These are phyloP conservation scores for Eutrema japonicum DNA, from an alignment of 345 rosid species.

Conservation along the genomic window DNA sequence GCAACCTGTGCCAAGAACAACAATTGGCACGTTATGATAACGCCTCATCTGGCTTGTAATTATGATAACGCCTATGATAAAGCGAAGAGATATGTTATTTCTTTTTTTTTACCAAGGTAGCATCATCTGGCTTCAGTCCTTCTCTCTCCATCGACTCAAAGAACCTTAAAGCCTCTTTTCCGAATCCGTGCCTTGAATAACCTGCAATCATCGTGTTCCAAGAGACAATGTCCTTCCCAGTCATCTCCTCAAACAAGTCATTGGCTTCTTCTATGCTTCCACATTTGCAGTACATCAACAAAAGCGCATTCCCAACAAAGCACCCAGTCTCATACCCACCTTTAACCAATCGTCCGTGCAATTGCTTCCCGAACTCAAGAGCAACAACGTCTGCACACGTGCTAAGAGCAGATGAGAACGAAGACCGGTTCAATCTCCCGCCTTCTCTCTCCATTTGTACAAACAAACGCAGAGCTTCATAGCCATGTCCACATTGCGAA, in stretches of 20 bases:
- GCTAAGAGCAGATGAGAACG: conserved; percentile 63
- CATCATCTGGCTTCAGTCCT: conserved; percentile 63
- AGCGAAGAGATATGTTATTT: not conserved
- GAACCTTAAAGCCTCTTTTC: conserved; percentile 55
- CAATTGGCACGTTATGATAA: conserved; percentile 3
- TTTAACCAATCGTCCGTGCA: conserved; percentile 68
- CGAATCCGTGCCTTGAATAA: conserved; percentile 71
- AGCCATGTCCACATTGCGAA: conserved; percentile 57
- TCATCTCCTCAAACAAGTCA: conserved; percentile 58
- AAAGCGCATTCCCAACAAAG: conserved; percentile 71
- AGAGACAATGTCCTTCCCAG: conserved; percentile 61
- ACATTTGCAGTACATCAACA: conserved; percentile 75
- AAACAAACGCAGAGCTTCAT: conserved; percentile 59
- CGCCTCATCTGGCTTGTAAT: not conserved
- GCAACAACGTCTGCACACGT: conserved; percentile 67
- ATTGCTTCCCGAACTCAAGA: conserved; percentile 68
- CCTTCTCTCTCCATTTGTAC: conserved; percentile 65
- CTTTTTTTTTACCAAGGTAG: conserved; percentile 54
- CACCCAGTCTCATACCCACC: conserved; percentile 64
- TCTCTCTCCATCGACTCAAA: conserved; percentile 63
- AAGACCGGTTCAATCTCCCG: conserved; percentile 64
- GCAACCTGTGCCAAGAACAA: conserved; percentile 52
- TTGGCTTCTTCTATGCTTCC: conserved; percentile 73
- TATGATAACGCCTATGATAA: not conserved
- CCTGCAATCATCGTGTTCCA: conserved; percentile 79